Conservation (phyloP, 352 stramenopile genomes). For the Phytophthora cactorum region DNA sequence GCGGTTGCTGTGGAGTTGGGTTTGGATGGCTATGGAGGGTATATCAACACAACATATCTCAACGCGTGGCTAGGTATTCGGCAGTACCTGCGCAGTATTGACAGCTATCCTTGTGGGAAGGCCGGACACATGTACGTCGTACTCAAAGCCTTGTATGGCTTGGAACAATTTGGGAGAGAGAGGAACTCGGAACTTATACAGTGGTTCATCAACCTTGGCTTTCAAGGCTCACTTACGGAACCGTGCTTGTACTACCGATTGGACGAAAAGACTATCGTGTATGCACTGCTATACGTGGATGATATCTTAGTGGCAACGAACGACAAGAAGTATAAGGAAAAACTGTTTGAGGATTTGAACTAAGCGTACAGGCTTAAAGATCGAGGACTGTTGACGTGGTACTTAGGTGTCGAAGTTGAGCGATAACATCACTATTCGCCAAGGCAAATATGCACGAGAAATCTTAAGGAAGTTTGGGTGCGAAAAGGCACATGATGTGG, state of each 20-base stretch:
- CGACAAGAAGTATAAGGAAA: background rate
- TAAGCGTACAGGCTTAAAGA: background rate
- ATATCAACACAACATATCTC: background rate
- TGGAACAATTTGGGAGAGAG: too few species aligned
- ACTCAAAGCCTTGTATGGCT: slow-evolving; percentile 2
- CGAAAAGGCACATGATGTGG: background rate
- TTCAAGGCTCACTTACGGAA: slow-evolving; percentile 3
- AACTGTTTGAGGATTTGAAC: background rate
- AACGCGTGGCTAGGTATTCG: too few species aligned
- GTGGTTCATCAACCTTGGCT: slow-evolving; percentile 2
- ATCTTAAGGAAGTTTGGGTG: background rate
- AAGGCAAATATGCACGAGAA: background rate
- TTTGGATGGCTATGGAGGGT: background rate
- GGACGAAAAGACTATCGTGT: slow-evolving; percentile 4
- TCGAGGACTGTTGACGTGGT: background rate
- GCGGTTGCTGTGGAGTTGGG: background rate
- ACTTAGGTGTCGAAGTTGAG: background rate
- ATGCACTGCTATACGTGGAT: slow-evolving; percentile 7
- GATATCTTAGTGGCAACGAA: too few species aligned
- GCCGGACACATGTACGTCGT: slow-evolving; percentile 6
- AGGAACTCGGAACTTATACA: slow-evolving; percentile 8
- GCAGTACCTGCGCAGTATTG: background rate
- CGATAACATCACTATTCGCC: background rate
- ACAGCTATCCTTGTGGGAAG: background rate
- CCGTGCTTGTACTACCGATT: slow-evolving; percentile 11